These are phyloP conservation scores for Leccinum rimulosum DNA, from an alignment of 768 basidiomycete genomes.

Conservation along the genomic window DNA sequence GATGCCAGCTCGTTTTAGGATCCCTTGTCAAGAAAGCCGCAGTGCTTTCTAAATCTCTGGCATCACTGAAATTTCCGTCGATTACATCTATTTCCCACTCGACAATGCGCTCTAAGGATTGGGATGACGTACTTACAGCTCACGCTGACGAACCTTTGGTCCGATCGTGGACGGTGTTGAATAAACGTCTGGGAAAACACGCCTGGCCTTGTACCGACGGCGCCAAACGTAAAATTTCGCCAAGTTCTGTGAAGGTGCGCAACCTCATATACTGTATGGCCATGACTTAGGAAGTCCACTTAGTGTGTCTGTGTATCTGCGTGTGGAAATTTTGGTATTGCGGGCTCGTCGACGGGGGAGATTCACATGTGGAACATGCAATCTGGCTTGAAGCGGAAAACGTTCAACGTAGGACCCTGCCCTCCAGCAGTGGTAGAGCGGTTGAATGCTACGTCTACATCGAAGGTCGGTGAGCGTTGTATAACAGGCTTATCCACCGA, in stretches of 20 bases:
- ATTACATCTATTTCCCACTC: conserved; percentile 79
- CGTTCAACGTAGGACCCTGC: conserved; percentile 65
- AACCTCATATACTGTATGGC: background rate
- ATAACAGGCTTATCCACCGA: conserved; percentile 87
- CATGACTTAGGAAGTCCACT: background rate
- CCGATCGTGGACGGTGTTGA: conserved; percentile 83
- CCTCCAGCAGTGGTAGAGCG: conserved; percentile 53
- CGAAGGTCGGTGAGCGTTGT: conserved; percentile 45
- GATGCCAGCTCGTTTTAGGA: conserved; percentile 44
- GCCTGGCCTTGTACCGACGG: conserved; percentile 57
- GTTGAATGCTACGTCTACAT: conserved; percentile 39
- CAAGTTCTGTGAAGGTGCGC: conserved; percentile 72
- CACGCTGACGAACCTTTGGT: conserved; percentile 82
- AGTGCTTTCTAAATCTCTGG: conserved; percentile 70
- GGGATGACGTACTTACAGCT: conserved; percentile 95
- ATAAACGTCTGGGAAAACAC: conserved; percentile 79
- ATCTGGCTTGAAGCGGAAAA: conserved; percentile 81
- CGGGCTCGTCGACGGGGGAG: conserved; percentile 73
- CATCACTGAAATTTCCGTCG: conserved; percentile 81
- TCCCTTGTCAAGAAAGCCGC: conserved; percentile 82
- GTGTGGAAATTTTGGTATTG: conserved; percentile 94
- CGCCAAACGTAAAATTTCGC: conserved; percentile 43
- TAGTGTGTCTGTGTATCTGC: conserved; percentile 87
- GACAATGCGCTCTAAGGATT: conserved; percentile 81
- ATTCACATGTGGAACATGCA: conserved; percentile 98